Conservation (phyloP, 139 green algal genomes). For the Micractinium conductrix region DNA sequence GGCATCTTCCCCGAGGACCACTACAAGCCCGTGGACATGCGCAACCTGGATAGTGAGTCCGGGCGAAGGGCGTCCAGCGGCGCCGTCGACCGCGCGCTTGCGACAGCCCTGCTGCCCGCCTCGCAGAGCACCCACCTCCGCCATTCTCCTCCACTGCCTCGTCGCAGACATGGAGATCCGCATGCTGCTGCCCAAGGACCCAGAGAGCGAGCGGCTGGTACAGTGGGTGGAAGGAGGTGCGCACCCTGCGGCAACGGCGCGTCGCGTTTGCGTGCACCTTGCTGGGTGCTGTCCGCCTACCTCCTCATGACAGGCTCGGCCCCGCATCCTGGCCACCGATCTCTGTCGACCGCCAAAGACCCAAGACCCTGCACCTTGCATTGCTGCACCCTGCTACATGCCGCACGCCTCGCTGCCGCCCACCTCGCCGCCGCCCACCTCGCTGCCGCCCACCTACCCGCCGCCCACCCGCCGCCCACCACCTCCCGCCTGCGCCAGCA, state of each 20-base stretch:
- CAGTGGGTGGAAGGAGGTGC: conserved; percentile 71
- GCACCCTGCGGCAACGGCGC: too few species aligned
- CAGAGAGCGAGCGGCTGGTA: conserved; percentile 63
- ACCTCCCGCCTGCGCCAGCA: neutral
- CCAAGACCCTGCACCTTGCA: too few species aligned
- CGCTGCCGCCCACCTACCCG: neutral
- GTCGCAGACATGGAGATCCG: conserved; percentile 75
- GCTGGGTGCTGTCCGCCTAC: too few species aligned
- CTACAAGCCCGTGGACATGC: conserved; percentile 65
- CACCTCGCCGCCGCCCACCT: neutral
- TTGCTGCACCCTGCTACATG: too few species aligned
- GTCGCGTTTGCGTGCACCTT: too few species aligned
- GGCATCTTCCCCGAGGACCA: conserved; percentile 71
- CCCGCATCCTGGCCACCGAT: too few species aligned
- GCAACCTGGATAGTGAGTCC: conserved; percentile 69
- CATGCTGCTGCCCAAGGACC: conserved; percentile 53
- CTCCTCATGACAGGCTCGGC: too few species aligned
- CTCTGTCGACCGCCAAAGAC: too few species aligned
- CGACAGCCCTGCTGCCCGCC: neutral
- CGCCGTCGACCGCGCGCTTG: too few species aligned
- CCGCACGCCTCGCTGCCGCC: too few species aligned
- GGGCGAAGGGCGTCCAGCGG: too few species aligned
- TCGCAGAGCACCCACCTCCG: too few species aligned
- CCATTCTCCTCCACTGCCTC: neutral
- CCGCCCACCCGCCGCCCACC: neutral